phyloP scores from a whole-genome alignment of 2,329 filamentous ascomycete genomes.

The Bipolaris victoriae region DNA sequence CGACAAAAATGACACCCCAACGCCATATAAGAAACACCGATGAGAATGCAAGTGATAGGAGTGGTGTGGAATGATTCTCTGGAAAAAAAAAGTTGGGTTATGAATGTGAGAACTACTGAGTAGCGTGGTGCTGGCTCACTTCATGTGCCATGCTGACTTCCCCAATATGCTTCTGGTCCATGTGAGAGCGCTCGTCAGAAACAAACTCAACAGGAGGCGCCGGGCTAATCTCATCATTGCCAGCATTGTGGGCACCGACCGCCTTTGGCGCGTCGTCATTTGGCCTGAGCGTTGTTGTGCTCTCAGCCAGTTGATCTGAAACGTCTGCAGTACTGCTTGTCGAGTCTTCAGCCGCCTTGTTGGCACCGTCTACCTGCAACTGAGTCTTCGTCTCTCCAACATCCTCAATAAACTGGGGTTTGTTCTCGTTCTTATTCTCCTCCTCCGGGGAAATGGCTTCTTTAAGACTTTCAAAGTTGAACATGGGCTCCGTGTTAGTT shows the following conservation, averaged over 20 bases:
- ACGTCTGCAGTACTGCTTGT: constrained; percentile 10
- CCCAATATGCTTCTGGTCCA: constrained; percentile 45
- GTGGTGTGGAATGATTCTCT: background rate
- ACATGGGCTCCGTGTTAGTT: constrained; percentile 74
- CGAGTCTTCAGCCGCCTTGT: constrained; percentile 2
- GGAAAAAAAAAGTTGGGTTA: background rate
- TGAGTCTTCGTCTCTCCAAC: constrained; percentile 22
- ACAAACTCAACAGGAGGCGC: constrained; percentile 34
- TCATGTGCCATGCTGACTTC: constrained; percentile 40
- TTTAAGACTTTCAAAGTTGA: constrained; percentile 88
- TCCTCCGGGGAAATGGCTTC: constrained; percentile 77
- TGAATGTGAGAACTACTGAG: constrained; percentile 30
- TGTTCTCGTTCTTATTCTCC: constrained; percentile 50
- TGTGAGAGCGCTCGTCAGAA: constrained; percentile 22
- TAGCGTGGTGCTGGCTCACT: constrained; percentile 38
- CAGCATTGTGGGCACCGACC: constrained; percentile 9
- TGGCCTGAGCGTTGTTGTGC: constrained; percentile 39
- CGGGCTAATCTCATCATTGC: constrained; percentile 36
- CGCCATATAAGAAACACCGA: constrained; percentile 20
- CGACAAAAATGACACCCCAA: constrained; percentile 10
- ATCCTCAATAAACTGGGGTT: constrained; percentile 51
- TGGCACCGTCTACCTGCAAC: constrained; percentile 8
- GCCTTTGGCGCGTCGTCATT: constrained; percentile 11
- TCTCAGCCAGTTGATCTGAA: constrained; percentile 30
- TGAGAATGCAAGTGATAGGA: constrained; percentile 13